These are phyloP conservation scores for Linaria vulgaris DNA, from an alignment of 257 asterid species.

Conservation along the genomic window DNA sequence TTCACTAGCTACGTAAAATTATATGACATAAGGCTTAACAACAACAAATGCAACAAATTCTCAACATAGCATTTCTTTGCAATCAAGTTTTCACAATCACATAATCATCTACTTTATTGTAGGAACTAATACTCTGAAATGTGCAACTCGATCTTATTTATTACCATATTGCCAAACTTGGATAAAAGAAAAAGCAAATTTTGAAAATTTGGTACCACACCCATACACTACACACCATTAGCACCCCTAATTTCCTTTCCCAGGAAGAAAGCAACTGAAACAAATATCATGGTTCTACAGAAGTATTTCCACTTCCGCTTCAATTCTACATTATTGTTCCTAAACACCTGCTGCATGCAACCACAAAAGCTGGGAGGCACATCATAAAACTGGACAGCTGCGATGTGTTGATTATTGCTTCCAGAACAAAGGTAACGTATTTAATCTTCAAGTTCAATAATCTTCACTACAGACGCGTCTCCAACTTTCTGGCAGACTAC, in stretches of 20 bases:
- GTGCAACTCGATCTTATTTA: not conserved
- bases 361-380: not conserved
- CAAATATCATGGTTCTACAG: not conserved
- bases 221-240: not conserved
- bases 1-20: too few species aligned
- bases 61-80: too few species aligned
- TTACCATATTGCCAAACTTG: not conserved
- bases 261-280: not conserved
- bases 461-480: constrained; percentile 85
- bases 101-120: too few species aligned
- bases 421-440: too few species aligned
- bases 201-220: too few species aligned
- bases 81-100: too few species aligned
- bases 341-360: not conserved
- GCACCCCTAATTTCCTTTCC: not conserved
- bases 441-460: constrained; percentile 78
- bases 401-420: too few species aligned
- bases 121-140: too few species aligned
- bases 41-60: too few species aligned
- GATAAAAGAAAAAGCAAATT: not conserved
- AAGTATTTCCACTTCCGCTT: not conserved
- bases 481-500: constrained; percentile 89
- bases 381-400: not conserved
- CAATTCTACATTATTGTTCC: not conserved
- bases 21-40: too few species aligned